phyloP scores from a whole-genome alignment of 164 flowering plant genomes.

The Magnolia officinalis region DNA sequence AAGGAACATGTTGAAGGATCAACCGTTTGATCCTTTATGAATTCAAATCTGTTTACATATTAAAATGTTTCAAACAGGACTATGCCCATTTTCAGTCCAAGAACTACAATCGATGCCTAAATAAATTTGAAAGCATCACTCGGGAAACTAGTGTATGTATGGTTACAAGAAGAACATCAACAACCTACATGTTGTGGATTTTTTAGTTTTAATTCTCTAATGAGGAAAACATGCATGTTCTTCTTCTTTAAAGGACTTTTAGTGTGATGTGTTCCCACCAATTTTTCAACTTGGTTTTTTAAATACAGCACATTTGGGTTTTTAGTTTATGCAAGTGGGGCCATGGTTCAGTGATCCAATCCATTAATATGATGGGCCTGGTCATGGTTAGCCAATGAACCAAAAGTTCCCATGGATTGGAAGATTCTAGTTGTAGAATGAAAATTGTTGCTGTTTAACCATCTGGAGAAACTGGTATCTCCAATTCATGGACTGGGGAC shows the following conservation, averaged over 20 bases:
- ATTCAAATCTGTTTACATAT: background rate
- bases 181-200: background rate
- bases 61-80: slow-evolving; percentile 5
- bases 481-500: background rate
- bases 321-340: background rate
- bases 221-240: background rate
- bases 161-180: background rate
- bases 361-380: background rate
- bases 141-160: background rate
- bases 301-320: background rate
- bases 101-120: background rate
- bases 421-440: background rate
- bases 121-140: background rate
- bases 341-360: background rate
- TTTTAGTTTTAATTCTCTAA: background rate
- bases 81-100: background rate
- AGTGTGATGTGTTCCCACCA: background rate
- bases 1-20: background rate
- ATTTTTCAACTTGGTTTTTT: background rate
- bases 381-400: background rate
- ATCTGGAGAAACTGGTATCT: background rate
- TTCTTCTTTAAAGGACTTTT: background rate
- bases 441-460: background rate
- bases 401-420: background rate
- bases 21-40: background rate